Percentiles rank a stretch among this genome's conserved stretches.
Evolutionary conservation across 2,329 filamentous ascomycete species (phyloP).

Genomic region (Rhynchosporium secalis): DNA sequence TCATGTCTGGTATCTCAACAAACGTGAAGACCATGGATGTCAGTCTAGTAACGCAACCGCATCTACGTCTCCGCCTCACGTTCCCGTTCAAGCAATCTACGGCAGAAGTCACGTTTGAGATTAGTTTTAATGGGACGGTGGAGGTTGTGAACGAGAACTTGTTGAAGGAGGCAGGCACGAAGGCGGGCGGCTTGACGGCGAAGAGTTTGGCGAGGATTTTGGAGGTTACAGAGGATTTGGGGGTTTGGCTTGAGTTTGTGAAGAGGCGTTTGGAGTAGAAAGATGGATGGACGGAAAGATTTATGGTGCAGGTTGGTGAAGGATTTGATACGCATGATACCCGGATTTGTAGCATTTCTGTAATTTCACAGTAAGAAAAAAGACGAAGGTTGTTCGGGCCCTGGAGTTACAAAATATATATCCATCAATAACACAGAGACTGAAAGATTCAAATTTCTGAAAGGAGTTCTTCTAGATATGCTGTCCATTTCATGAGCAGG

Average conservation of each 20-base stretch:
- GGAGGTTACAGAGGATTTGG: constrained; percentile 49
- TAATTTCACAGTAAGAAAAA: constrained; percentile 3
- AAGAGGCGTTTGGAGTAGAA: constrained; percentile 33
- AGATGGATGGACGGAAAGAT: neutral
- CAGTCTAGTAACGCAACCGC: constrained; percentile 35
- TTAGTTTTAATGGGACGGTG: constrained; percentile 36
- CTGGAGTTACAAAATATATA: neutral
- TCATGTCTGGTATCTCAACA: constrained; percentile 32
- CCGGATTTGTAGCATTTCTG: constrained; percentile 5
- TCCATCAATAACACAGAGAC: too few relatives aligned
- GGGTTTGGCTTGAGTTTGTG: constrained; percentile 54
- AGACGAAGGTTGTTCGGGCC: neutral
- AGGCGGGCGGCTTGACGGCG: constrained; percentile 26
- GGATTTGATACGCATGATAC: constrained; percentile 11
- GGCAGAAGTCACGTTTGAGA: constrained; percentile 39
- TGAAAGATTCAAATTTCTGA: too few relatives aligned
- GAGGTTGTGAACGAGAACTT: constrained; percentile 38
- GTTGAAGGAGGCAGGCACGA: constrained; percentile 24
- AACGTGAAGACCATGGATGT: constrained; percentile 34
- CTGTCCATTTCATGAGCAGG: too few relatives aligned
- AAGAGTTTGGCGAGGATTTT: constrained; percentile 46
- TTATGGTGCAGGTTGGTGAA: neutral
- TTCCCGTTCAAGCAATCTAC: constrained; percentile 35
- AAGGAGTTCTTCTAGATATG: too few relatives aligned
- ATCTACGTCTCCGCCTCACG: constrained; percentile 32